A percentile compares a stretch with the other conserved stretches of the same genome.
phyloP scores from a whole-genome alignment of 1,284 basidiomycete genomes.

The Pseudozyma tsukubaensis region DNA sequence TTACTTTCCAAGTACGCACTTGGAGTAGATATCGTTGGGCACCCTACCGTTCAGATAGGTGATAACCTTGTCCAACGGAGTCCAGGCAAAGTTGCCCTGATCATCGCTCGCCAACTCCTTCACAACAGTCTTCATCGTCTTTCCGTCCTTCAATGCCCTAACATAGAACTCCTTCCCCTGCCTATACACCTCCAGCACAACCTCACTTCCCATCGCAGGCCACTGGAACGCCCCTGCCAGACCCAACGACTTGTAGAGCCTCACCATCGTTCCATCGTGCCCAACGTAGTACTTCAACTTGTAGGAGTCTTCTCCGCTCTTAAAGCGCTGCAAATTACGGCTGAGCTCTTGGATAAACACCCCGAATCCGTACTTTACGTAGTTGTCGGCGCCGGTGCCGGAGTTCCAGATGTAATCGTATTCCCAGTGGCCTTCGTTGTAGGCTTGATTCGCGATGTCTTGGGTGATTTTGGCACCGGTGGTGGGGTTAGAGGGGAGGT shows the following conservation, averaged over 20 bases:
- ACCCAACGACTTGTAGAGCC: constrained; percentile 49
- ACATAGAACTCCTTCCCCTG: constrained; percentile 16
- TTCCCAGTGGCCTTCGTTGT: constrained; percentile 56
- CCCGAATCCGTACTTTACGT: constrained; percentile 52
- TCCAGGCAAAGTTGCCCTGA: constrained; percentile 16
- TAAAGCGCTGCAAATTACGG: constrained; percentile 22
- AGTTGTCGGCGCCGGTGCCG: constrained; percentile 47
- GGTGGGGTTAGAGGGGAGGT: constrained; percentile 35
- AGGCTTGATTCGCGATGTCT: constrained; percentile 45
- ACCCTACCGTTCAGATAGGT: constrained; percentile 41
- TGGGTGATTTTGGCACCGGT: constrained; percentile 30
- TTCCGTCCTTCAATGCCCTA: constrained; percentile 36
- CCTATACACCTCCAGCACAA: constrained; percentile 54
- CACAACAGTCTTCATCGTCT: constrained; percentile 28
- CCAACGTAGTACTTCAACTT: constrained; percentile 54
- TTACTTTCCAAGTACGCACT: constrained; percentile 40
- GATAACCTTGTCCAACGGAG: constrained; percentile 39
- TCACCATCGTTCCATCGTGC: constrained; percentile 60
- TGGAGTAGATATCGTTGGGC: constrained; percentile 41
- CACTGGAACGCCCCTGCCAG: constrained; percentile 39
- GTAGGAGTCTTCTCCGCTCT: constrained; percentile 14
- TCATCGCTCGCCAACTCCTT: constrained; percentile 17
- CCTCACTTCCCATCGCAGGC: constrained; percentile 50
- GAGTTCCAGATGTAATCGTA: constrained; percentile 62
- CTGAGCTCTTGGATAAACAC: constrained; percentile 47